A percentile compares a stretch with the other conserved stretches of the same genome.
Conservation (phyloP, 139 green algal genomes). For the Pseudopediastrum boryanum region DNA sequence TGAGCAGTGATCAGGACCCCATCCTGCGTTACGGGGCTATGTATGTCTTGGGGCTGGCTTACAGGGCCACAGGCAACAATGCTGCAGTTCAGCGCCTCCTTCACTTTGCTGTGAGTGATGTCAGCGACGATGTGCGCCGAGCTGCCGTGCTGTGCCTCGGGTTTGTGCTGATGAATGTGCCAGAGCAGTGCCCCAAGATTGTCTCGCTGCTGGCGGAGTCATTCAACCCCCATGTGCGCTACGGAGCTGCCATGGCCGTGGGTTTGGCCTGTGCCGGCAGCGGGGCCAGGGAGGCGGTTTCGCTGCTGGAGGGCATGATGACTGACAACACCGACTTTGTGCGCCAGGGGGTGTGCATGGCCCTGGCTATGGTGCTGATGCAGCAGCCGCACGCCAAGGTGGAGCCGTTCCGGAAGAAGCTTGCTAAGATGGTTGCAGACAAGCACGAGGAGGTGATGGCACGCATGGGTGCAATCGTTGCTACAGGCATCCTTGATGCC, state of each 20-base stretch:
- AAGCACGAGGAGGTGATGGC: conserved; percentile 94
- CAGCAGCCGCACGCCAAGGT: conserved; percentile 84
- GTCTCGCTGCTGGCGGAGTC: conserved; percentile 93
- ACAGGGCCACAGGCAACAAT: conserved; percentile 96
- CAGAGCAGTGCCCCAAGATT: conserved; percentile 90
- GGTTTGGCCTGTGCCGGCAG: conserved; percentile 93
- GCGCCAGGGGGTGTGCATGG: conserved; percentile 90
- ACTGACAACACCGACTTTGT: conserved; percentile 93
- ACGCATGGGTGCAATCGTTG: conserved; percentile 97
- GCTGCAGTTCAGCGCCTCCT: conserved; percentile 94
- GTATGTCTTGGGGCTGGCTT: conserved; percentile 93
- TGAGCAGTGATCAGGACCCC: conserved; percentile 77
- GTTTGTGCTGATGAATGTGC: conserved; percentile 89
- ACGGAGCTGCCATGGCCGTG: conserved; percentile 96
- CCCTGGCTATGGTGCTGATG: conserved; percentile 89
- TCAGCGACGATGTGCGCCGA: conserved; percentile 95
- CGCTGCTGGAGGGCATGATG: conserved; percentile 89
- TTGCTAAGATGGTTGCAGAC: conserved; percentile 87
- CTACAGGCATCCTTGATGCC: conserved; percentile 90
- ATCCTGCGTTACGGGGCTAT: conserved; percentile 96
- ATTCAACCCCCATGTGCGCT: conserved; percentile 97
- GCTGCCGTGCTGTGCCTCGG: conserved; percentile 91
- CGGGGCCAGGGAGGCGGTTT: conserved; percentile 76
- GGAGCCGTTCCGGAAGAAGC: conserved; percentile 69
- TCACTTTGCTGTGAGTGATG: conserved; percentile 95